Base-by-base conservation (phyloP, 2,329 filamentous ascomycete genomes). In the Colletotrichum coccodes region DNA sequence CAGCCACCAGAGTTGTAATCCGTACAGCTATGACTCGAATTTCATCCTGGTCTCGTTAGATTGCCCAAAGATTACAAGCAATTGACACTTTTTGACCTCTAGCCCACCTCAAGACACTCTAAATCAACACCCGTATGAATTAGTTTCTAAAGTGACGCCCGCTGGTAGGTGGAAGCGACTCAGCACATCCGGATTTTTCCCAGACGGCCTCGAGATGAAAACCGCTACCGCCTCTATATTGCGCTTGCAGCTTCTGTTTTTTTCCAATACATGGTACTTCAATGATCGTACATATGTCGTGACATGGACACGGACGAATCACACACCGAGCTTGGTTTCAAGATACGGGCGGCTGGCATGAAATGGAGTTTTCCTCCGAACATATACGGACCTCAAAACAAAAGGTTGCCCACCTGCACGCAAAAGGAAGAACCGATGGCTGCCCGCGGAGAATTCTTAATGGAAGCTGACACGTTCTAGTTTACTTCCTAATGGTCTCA, bases 151-250 rank as follows among this genome's bases (percentile, higher is more conserved):
- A 30, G 9, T 18, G 16, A 6, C 21, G 26, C 3, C 1, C 8
- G 28, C 18, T n/a, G 16, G 8, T 4, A 7, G 3, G 46, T 18
- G 28, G 46, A 50, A 12, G 6, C 18, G 8, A n/a, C 26, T 28
- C 6, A 3, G 14, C 23, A 6, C 23, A 9, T 16, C 8, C 7
- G 18, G 5, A n/a, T 30, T 2, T n/a, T 2, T 18, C 5, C 7
- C 4, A 6, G 3, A 5, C 6, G 3, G 9, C 11, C 7, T 11
- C 30, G 16, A 11, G 4, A 50, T 12, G 2, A 3, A n/a, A 49
- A 11, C 23, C 4, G 26, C 3, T 18, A 8, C 3, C 2, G 8
- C 23, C 26, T 3, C 7, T 4, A 6, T 3, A 1, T 16, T 3
- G 26, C 9, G 26, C 16, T 50, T 30, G 6, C 9, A 18, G 2